Percentiles rank a stretch among this genome's conserved stretches.
Evolutionary conservation across 1,284 basidiomycete genomes (phyloP).

Genomic region (Pholiota adiposa): DNA sequence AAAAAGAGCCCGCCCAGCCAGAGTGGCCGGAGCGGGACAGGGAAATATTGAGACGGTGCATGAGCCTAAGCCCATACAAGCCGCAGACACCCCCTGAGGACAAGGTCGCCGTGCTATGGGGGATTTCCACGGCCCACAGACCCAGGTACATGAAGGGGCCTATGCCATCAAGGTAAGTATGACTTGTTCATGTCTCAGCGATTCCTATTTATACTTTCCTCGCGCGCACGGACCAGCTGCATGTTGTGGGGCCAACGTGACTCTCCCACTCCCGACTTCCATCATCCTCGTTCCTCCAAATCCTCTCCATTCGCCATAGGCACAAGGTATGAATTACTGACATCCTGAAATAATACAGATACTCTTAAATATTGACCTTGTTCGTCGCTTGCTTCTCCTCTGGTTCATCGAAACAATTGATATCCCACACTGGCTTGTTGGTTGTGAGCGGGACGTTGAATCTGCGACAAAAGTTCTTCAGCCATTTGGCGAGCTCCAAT

Average conservation of each 20-base stretch:
- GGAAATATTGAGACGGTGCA: conserved; percentile 76
- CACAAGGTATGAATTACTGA: too few relatives aligned
- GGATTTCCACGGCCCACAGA: conserved; percentile 45
- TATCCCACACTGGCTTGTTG: conserved; percentile 61
- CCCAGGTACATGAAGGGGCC: conserved; percentile 42
- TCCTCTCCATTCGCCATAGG: too few relatives aligned
- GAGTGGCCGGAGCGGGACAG: conserved; percentile 44
- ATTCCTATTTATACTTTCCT: conserved; percentile 15
- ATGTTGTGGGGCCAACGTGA: not conserved
- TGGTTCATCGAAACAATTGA: conserved; percentile 70
- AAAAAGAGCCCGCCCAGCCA: conserved; percentile 37
- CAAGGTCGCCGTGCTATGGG: conserved; percentile 76
- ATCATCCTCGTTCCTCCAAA: too few relatives aligned
- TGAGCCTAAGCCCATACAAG: conserved; percentile 70
- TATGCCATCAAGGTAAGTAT: conserved; percentile 50
- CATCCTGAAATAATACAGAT: conserved; percentile 13
- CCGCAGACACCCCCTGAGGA: conserved; percentile 57
- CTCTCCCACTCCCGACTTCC: too few relatives aligned
- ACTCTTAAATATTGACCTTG: conserved; percentile 45
- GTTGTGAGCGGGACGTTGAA: conserved; percentile 73
- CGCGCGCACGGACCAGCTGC: conserved; percentile 30
- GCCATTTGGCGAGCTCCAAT: too few relatives aligned
- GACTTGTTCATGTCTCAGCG: conserved; percentile 24
- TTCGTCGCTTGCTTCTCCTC: conserved; percentile 56
- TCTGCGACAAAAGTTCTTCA: conserved; percentile 31